Percentiles rank a stretch among this genome's conserved stretches.
These are phyloP conservation scores for Claviceps lovelessii DNA, from an alignment of 2,329 filamentous ascomycete genomes.

Conservation along the genomic window DNA sequence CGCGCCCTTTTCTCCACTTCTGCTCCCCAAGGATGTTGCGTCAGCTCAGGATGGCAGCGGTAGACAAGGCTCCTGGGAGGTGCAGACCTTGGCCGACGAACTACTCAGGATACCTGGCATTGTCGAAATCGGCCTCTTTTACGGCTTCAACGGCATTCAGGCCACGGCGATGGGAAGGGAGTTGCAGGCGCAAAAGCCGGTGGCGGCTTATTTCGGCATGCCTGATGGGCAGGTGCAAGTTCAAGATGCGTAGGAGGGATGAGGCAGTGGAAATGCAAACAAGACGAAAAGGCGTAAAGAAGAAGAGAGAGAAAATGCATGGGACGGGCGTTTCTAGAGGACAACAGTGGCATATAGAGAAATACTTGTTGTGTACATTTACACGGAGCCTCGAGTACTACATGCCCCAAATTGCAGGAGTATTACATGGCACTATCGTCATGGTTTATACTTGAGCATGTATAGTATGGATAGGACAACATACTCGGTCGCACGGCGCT, in stretches of 20 bases:
- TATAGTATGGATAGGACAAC: too few relatives aligned
- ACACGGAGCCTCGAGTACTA: too few relatives aligned
- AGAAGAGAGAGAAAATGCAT: not conserved
- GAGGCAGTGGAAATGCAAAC: not conserved
- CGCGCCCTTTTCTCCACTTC: constrained; percentile 66
- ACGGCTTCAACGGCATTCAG: constrained; percentile 63
- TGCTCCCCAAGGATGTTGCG: constrained; percentile 42
- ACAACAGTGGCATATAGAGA: not conserved
- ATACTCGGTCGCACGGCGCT: too few relatives aligned
- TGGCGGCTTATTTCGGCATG: constrained; percentile 92
- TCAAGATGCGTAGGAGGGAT: constrained; percentile 8
- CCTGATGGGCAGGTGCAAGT: constrained; percentile 49
- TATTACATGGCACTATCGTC: too few relatives aligned
- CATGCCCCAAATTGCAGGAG: too few relatives aligned
- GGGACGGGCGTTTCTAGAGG: not conserved
- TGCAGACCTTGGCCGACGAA: constrained; percentile 55
- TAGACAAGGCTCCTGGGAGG: constrained; percentile 56
- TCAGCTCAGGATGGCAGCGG: constrained; percentile 36
- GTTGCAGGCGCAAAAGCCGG: constrained; percentile 70
- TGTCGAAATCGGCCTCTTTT: constrained; percentile 83
- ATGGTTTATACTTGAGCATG: too few relatives aligned
- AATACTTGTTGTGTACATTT: not conserved
- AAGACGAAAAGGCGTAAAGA: not conserved
- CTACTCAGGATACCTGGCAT: constrained; percentile 78
- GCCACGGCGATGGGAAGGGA: constrained; percentile 36